A percentile compares a stretch with the other conserved stretches of the same genome.
phyloP scores from a whole-genome alignment of 441 rosid species.

The Gossypium gossypioides region DNA sequence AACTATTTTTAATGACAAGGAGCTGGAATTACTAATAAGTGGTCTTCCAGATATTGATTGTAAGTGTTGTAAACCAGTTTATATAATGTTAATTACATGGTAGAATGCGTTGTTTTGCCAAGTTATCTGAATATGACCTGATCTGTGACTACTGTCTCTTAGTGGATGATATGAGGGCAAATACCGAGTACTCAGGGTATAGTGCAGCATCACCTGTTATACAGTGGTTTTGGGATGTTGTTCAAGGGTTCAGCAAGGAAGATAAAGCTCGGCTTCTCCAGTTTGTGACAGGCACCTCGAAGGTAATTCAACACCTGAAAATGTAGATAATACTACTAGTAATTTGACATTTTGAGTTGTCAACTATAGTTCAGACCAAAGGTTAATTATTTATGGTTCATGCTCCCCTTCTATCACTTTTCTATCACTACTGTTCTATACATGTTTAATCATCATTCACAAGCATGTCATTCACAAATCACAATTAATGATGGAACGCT shows the following conservation, averaged over 20 bases:
- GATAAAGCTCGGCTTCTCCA: slow-evolving; percentile 89
- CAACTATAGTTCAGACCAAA: background rate
- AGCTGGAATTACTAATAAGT: slow-evolving; percentile 76
- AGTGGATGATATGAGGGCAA: slow-evolving; percentile 92
- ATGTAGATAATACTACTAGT: background rate
- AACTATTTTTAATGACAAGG: slow-evolving; percentile 91
- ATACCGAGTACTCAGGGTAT: slow-evolving; percentile 83
- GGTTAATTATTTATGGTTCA: background rate
- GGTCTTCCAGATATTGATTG: slow-evolving; percentile 95
- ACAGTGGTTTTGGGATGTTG: slow-evolving; percentile 99
- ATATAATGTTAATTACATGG: slow-evolving; percentile 3
- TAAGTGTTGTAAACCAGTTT: slow-evolving; percentile 27
- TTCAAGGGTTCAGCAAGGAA: slow-evolving; percentile 87
- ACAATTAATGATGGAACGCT: background rate
- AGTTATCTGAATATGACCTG: slow-evolving; percentile 1
- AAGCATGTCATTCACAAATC: background rate
- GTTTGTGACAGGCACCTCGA: slow-evolving; percentile 93
- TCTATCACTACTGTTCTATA: background rate
- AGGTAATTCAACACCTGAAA: slow-evolving; percentile 37
- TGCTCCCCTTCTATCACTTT: background rate
- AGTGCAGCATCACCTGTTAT: slow-evolving; percentile 78
- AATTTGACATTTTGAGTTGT: background rate
- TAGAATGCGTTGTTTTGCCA: background rate
- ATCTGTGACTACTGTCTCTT: slow-evolving; percentile 9
- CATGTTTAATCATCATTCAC: background rate